Conservation (phyloP, 352 stramenopile genomes). For the Pythium coloratum region DNA sequence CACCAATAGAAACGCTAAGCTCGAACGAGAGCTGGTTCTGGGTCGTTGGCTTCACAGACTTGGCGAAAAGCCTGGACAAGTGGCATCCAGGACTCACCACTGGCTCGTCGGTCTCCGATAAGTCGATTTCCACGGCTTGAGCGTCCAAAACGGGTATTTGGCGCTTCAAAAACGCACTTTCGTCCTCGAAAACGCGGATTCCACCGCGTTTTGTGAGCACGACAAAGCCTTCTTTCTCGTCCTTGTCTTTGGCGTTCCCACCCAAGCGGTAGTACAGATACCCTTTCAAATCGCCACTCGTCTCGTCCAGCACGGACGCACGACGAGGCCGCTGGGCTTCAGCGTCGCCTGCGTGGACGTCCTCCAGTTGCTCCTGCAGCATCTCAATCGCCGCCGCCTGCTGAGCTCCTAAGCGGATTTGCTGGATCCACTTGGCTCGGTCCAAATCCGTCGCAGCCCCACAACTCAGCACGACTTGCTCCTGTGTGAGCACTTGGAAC, state of each 20-base stretch:
- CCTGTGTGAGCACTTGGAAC: conserved; percentile 69
- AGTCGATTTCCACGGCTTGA: conserved; percentile 37
- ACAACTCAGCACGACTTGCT: conserved; percentile 65
- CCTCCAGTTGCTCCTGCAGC: conserved; percentile 48
- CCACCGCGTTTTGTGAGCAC: conserved; percentile 35
- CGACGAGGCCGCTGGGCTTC: conserved; percentile 1
- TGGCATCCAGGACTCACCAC: neutral
- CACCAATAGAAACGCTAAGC: neutral
- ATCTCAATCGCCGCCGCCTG: conserved; percentile 53
- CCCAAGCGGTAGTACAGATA: conserved; percentile 23
- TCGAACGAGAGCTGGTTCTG: neutral
- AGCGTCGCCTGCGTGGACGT: conserved; percentile 19
- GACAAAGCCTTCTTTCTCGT: conserved; percentile 31
- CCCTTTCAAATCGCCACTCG: conserved; percentile 20
- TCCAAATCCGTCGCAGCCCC: conserved; percentile 57
- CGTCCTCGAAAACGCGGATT: conserved; percentile 44
- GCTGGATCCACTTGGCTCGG: conserved; percentile 65
- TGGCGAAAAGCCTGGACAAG: conserved; percentile 16
- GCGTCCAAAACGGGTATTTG: conserved; percentile 26
- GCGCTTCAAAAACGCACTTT: conserved; percentile 40
- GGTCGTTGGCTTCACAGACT: neutral
- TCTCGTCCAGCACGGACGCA: conserved; percentile 17
- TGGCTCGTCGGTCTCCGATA: neutral
- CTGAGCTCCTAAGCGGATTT: conserved; percentile 54
- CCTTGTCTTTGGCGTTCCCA: neutral